Conservation (phyloP, 768 basidiomycete genomes). For the Lactifluus rugatus region DNA sequence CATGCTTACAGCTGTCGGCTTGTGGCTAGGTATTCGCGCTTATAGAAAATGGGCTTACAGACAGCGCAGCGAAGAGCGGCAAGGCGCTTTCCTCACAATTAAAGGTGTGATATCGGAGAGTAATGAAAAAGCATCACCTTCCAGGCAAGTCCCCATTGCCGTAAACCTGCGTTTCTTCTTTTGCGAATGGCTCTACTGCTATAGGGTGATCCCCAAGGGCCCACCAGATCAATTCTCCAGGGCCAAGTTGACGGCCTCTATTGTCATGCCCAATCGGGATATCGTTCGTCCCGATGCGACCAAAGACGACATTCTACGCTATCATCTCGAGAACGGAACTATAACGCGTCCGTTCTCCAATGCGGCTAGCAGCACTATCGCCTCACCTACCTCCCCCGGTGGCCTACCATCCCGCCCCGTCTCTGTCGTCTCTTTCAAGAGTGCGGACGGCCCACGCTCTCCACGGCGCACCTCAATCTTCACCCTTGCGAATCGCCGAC, state of each 20-base stretch:
- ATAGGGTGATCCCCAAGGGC: conserved; percentile 4
- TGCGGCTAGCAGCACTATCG: conserved; percentile 28
- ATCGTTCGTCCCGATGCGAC: conserved; percentile 30
- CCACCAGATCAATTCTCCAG: conserved; percentile 31
- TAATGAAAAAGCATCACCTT: conserved; percentile 8
- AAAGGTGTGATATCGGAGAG: conserved; percentile 37
- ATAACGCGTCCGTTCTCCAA: conserved; percentile 35
- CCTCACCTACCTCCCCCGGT: not conserved
- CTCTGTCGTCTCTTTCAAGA: conserved; percentile 13
- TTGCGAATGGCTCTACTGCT: not conserved
- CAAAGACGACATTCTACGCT: conserved; percentile 35
- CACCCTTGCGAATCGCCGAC: conserved; percentile 16
- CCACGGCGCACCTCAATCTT: conserved; percentile 6
- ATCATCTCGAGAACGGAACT: conserved; percentile 34
- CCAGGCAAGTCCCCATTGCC: not conserved
- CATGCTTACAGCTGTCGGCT: conserved; percentile 29
- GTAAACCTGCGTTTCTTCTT: no score
- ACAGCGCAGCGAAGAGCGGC: conserved; percentile 30
- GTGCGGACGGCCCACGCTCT: not conserved
- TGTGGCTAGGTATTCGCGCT: conserved; percentile 37
- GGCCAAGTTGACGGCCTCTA: conserved; percentile 32
- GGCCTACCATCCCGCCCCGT: not conserved
- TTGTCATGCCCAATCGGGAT: conserved; percentile 46
- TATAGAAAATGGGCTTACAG: conserved; percentile 33
- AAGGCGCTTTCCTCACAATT: conserved; percentile 39